Percentiles rank a stretch among this genome's conserved stretches.
phyloP scores from a whole-genome alignment of 1,284 basidiomycete species.

The Coniophora puteana region DNA sequence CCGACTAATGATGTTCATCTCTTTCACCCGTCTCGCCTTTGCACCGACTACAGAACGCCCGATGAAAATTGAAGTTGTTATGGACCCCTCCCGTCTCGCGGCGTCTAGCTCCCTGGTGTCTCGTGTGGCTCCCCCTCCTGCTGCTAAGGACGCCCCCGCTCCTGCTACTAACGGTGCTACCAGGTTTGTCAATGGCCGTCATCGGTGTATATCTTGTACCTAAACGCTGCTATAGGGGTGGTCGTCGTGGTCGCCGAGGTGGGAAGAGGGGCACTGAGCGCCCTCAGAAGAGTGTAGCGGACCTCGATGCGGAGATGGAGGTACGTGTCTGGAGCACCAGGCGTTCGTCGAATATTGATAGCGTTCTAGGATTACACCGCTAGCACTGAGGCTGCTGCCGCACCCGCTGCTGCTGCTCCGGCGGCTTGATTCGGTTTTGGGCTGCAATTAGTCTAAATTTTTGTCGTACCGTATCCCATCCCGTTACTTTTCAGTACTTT shows the following conservation, averaged over 20 bases:
- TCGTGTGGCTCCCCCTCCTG: constrained; percentile 63
- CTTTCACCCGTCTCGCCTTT: constrained; percentile 34
- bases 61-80: constrained; percentile 97
- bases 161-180: constrained; percentile 27
- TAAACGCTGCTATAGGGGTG: constrained; percentile 25
- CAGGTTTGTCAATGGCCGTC: constrained; percentile 38
- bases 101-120: constrained; percentile 60
- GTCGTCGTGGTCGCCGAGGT: constrained; percentile 50
- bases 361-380: constrained; percentile 62
- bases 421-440: background rate
- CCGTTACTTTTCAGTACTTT: constrained; percentile 6
- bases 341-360: constrained; percentile 3
- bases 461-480: constrained; percentile 6
- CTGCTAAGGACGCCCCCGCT: constrained; percentile 31
- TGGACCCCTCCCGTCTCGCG: constrained; percentile 80
- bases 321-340: constrained; percentile 34
- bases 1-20: constrained; percentile 52
- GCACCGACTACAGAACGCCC: constrained; percentile 72
- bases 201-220: constrained; percentile 6
- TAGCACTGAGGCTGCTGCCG: constrained; percentile 41
- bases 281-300: constrained; percentile 64
- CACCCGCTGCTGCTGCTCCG: constrained; percentile 32
- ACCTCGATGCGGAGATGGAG: constrained; percentile 84
- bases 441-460: constrained; percentile 18
- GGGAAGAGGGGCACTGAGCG: constrained; percentile 65